Conservation (phyloP, 495 filamentous ascomycete species). For the Neurospora terricola region DNA sequence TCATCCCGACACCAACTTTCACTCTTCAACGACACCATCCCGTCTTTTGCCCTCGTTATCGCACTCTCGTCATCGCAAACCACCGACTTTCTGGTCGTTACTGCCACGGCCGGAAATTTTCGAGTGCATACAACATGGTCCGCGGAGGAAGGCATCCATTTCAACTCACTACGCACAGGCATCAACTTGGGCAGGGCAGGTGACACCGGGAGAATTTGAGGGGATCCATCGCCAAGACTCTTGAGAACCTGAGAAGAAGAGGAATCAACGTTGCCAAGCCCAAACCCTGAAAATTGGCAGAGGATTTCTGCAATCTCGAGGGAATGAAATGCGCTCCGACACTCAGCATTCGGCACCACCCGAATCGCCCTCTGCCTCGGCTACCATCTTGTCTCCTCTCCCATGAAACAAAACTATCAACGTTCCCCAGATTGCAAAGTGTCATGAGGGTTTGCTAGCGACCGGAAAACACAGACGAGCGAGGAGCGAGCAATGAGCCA, state of each 20-base stretch:
- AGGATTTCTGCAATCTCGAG: neutral
- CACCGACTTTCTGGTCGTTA: neutral
- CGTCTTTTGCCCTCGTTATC: neutral
- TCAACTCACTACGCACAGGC: neutral
- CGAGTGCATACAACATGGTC: neutral
- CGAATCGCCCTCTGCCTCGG: neutral
- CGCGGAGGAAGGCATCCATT: neutral
- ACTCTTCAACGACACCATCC: neutral
- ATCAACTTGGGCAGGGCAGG: neutral
- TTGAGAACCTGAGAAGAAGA: neutral
- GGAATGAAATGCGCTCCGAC: neutral
- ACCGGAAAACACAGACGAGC: neutral
- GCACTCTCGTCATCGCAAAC: neutral
- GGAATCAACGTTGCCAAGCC: neutral
- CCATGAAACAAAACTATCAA: neutral
- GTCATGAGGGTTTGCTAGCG: neutral
- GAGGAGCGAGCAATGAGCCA: neutral
- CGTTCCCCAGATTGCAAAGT: neutral
- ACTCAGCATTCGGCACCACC: neutral
- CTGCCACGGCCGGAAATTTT: neutral
- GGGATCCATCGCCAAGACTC: neutral
- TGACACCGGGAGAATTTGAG: neutral
- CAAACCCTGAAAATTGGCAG: neutral
- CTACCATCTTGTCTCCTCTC: neutral
- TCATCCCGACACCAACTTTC: neutral